These are phyloP conservation scores for Trichoderma sp. DNA, from an alignment of 2,329 filamentous ascomycete genomes.

Conservation along the genomic window DNA sequence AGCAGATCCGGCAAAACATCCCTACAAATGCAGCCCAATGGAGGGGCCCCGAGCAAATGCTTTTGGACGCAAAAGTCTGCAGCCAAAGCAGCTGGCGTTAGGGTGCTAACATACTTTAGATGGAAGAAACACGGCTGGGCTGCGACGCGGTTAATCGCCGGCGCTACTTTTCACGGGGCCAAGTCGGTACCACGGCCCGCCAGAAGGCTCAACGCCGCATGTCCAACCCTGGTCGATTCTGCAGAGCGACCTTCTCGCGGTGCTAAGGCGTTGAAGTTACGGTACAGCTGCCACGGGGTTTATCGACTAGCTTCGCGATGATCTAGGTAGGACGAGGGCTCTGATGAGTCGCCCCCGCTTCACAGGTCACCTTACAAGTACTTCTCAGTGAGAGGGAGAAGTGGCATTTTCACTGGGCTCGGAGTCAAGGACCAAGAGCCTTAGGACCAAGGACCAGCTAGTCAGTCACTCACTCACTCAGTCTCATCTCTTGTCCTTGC, in stretches of 20 bases:
- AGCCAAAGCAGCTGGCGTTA: not conserved
- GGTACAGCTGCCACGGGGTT: slow-evolving; percentile 16
- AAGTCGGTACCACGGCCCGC: slow-evolving; percentile 10
- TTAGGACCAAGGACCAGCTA: slow-evolving; percentile 8
- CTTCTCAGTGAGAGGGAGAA: not conserved
- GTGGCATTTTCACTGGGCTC: not conserved
- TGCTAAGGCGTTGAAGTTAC: slow-evolving; percentile 10
- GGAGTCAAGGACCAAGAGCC: not conserved
- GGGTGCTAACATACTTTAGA: not conserved
- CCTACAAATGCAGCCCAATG: slow-evolving; percentile 18
- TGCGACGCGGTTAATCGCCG: not conserved
- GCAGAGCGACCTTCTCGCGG: slow-evolving; percentile 10
- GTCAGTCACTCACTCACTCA: not conserved
- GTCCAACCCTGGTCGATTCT: slow-evolving; percentile 18
- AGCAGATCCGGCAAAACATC: slow-evolving; percentile 20
- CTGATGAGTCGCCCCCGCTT: slow-evolving; percentile 22
- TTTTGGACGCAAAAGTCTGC: not conserved
- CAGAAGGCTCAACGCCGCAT: slow-evolving; percentile 9
- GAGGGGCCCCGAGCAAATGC: not conserved
- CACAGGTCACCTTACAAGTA: not conserved
- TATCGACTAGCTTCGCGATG: slow-evolving; percentile 20
- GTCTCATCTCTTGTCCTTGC: not conserved
- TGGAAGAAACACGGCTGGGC: fast-evolving
- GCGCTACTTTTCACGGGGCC: not conserved
- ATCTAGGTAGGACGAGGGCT: slow-evolving; percentile 19